phyloP scores from a whole-genome alignment of 306 rosid genomes.

The Quercus rubra region DNA sequence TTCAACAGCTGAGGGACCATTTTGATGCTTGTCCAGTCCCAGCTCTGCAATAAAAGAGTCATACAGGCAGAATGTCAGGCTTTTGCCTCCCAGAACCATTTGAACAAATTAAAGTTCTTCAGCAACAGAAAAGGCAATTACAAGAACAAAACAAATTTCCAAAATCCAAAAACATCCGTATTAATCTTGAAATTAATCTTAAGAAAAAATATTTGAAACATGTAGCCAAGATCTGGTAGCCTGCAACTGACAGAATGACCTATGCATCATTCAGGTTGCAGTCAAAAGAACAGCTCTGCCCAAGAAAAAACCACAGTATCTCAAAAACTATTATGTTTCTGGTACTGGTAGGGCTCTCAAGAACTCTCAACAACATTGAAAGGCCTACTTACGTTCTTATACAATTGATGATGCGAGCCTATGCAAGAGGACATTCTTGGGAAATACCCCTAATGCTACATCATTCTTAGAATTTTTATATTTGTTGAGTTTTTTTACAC shows the following conservation, averaged over 20 bases:
- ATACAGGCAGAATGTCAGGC: constrained; percentile 17
- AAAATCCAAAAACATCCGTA: neutral
- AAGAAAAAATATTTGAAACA: neutral
- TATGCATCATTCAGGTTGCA: neutral
- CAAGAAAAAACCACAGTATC: neutral
- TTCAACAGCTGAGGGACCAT: constrained; percentile 59
- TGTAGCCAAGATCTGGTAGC: too few relatives aligned
- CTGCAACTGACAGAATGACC: neutral
- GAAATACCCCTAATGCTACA: too few relatives aligned
- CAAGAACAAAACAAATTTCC: neutral
- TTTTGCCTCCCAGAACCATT: constrained; percentile 5
- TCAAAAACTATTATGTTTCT: too few relatives aligned
- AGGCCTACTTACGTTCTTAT: too few relatives aligned
- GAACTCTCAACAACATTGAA: neutral
- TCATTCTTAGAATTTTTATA: too few relatives aligned
- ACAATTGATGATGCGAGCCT: too few relatives aligned
- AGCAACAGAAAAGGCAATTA: neutral
- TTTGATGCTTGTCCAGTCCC: constrained; percentile 61
- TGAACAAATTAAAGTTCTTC: neutral
- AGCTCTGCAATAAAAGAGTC: constrained; percentile 54
- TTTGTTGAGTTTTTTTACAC: too few relatives aligned
- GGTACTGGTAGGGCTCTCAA: neutral
- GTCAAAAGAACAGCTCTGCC: neutral
- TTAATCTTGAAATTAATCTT: neutral
- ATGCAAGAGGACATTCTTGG: too few relatives aligned